These are phyloP conservation scores for Rhamnella rubrinervis DNA, from an alignment of 331 rosid genomes.

Conservation along the genomic window DNA sequence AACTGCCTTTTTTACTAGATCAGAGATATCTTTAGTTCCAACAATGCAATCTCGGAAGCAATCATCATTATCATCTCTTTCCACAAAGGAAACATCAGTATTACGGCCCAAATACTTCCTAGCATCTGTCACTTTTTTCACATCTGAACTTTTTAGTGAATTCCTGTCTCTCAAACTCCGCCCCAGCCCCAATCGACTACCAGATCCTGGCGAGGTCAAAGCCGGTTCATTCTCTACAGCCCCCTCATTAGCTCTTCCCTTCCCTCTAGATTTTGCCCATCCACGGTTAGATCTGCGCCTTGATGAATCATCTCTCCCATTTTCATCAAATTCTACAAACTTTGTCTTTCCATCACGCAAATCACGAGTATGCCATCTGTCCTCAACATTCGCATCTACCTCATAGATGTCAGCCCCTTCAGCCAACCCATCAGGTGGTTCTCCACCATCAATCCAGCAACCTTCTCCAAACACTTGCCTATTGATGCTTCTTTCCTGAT, in stretches of 20 bases:
- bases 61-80: constrained; percentile 82
- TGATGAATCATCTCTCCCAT: constrained; percentile 66
- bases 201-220: constrained; percentile 76
- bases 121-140: constrained; percentile 56
- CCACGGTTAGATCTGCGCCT: constrained; percentile 81
- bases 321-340: constrained; percentile 74
- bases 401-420: constrained; percentile 41
- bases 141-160: constrained; percentile 45
- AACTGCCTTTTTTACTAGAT: constrained; percentile 81
- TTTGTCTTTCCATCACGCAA: constrained; percentile 66
- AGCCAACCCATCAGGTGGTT: constrained; percentile 51
- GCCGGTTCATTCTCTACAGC: constrained; percentile 59
- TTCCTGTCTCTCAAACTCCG: constrained; percentile 64
- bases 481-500: constrained; percentile 11
- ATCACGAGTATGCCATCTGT: constrained; percentile 67
- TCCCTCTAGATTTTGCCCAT: constrained; percentile 66
- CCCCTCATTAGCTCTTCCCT: constrained; percentile 76
- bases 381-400: constrained; percentile 56
- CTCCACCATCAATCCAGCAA: constrained; percentile 49
- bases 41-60: constrained; percentile 76
- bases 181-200: constrained; percentile 60
- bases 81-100: constrained; percentile 44
- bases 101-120: constrained; percentile 46
- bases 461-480: constrained; percentile 54
- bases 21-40: constrained; percentile 76